Evolutionary conservation across 2,329 filamentous ascomycete species (phyloP), one percentile per base, ranked within the genome.

Genomic region (Diaporthe longicolla): DNA sequence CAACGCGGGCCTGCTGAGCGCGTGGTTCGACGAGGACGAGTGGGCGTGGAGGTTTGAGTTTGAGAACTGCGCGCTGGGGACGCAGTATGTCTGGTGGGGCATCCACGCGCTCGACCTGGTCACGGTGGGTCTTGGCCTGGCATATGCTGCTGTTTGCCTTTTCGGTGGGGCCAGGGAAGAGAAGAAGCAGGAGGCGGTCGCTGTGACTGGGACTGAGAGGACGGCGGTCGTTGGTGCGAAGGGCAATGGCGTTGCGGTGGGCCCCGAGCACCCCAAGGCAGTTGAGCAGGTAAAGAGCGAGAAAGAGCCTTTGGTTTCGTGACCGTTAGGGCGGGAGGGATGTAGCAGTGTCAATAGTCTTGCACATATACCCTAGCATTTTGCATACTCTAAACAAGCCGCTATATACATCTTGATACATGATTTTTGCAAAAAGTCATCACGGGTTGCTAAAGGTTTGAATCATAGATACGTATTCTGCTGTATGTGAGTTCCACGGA

Each of bases 21-120:
- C 94, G 0, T 99, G 96, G 96, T 98, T 96, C 80, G 94, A 98
- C 81, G 83, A 89, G 72, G 85, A 88, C 3, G 82, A 83, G 1
- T 92, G 90, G 87, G 90, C 93, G 81, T 99, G 97, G 97, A 88
- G 88, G 77, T 94, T 94, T 77, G 94, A 96, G 78, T 97, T 97
- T 78, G 87, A 86, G 11, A 93, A 90, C 76, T 99, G 97, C 81
- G 87, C 89, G 3, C 84, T 97, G 48, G 97, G 97, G 0, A 90
- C 92, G 32, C 96, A 98, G 87, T 95, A 98, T 84, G 88, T 95
- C 70, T 99, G 97, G 97, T 99, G 97, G 97, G 88, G 90, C 6
- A 91, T 97, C 8, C 95, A 98, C 85, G 87, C 95, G 59, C 75
- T 95, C 45, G 92, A 95, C 80, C 77, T 95, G 10, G 79, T 86